A percentile compares a stretch with the other conserved stretches of the same genome.
Conservation (phyloP, 1,284 basidiomycete species). For the Tylopilus sp. region DNA sequence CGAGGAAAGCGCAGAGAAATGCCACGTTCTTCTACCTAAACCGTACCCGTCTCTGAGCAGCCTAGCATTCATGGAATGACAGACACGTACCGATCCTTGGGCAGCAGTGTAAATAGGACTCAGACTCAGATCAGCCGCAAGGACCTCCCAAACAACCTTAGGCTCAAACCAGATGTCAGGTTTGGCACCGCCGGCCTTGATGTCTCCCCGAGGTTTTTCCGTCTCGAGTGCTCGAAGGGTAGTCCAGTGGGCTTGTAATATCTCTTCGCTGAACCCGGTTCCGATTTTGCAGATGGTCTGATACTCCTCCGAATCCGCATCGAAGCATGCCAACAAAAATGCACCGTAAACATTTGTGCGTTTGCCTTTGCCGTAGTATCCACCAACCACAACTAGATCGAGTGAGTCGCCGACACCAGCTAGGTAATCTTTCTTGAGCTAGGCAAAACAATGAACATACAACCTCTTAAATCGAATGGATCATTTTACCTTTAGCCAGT, state of each 20-base stretch:
- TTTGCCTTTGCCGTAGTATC: conserved; percentile 97
- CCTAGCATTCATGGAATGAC: not conserved
- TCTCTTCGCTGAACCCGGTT: conserved; percentile 95
- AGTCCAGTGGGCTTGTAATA: conserved; percentile 80
- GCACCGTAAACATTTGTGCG: conserved; percentile 96
- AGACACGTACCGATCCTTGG: conserved; percentile 79
- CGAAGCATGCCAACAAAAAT: conserved; percentile 93
- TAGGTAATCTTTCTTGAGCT: conserved; percentile 98
- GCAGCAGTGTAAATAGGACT: conserved; percentile 97
- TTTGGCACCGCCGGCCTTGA: conserved; percentile 87
- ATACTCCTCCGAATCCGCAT: conserved; percentile 85
- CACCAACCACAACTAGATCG: conserved; percentile 95
- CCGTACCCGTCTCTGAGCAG: conserved; percentile 1
- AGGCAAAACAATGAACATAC: not conserved
- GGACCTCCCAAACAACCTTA: conserved; percentile 95
- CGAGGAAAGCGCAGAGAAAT: conserved; percentile 96
- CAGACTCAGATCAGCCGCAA: conserved; percentile 94
- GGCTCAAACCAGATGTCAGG: conserved; percentile 96
- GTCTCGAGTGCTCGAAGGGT: conserved; percentile 77
- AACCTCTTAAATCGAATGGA: not conserved
- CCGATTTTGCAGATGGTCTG: conserved; percentile 99
- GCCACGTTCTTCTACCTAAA: conserved; percentile 79
- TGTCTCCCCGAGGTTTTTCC: conserved; percentile 65
- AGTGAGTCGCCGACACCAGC: conserved; percentile 97
- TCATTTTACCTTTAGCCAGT: conserved; percentile 88